Conservation (phyloP, 2,329 filamentous ascomycete species). For the Amauroascus verrucosus region DNA sequence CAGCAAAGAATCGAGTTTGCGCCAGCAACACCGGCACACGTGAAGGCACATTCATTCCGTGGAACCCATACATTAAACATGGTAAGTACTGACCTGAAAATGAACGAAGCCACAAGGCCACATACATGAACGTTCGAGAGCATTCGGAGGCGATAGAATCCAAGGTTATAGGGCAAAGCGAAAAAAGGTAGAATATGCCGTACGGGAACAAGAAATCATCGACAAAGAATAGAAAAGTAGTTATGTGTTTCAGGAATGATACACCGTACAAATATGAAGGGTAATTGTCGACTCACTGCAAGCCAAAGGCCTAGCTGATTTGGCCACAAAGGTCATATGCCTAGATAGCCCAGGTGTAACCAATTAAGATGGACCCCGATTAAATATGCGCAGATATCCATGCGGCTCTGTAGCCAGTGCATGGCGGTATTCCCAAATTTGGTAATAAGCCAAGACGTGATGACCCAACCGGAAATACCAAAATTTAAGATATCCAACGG, state of each 20-base stretch:
- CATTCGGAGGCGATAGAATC: not conserved
- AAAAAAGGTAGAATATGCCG: not conserved
- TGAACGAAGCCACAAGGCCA: not conserved
- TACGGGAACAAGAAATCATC: not conserved
- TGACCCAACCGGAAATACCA: not conserved
- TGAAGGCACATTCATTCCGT: conserved; percentile 2
- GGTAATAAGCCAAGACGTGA: not conserved
- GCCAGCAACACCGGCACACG: conserved; percentile 9
- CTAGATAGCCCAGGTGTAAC: not conserved
- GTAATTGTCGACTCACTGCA: not conserved
- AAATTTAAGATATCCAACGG: not conserved
- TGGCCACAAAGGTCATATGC: not conserved
- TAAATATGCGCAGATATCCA: not conserved
- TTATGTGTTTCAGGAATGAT: conserved; percentile 4
- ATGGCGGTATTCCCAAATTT: not conserved
- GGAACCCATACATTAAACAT: conserved; percentile 4
- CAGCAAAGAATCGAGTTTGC: not conserved
- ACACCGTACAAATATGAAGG: conserved; percentile 5
- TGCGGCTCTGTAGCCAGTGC: not conserved
- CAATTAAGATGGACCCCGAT: not conserved
- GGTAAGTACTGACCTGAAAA: not conserved
- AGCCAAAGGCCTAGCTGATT: not conserved
- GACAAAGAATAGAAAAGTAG: conserved; percentile 4
- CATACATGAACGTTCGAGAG: not conserved
- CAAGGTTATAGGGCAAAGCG: not conserved